Percentiles rank a stretch among this genome's conserved stretches.
Evolutionary conservation across 2,329 filamentous ascomycete species (phyloP).

Genomic region (Emergomyces africanus): DNA sequence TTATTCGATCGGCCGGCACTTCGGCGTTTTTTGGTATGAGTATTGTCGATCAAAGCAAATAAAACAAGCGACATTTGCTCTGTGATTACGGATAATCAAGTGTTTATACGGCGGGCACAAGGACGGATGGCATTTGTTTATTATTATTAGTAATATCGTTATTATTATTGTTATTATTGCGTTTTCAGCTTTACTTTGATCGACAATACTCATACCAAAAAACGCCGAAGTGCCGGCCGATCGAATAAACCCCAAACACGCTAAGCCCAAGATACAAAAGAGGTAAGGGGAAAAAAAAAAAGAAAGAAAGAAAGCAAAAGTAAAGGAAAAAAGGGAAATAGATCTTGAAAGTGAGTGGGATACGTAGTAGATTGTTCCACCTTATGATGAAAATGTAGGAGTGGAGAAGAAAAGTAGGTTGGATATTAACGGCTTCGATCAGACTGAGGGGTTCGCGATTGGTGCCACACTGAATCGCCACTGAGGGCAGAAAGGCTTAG

Average conservation of each 20-base stretch:
- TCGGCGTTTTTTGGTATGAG: no score
- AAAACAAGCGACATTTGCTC: background rate
- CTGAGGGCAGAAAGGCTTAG: constrained; percentile 34
- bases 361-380: constrained; percentile 2
- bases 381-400: constrained; percentile 6
- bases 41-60: no score
- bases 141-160: no score
- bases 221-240: background rate
- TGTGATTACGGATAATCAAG: background rate
- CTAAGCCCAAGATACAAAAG: constrained; percentile 3
- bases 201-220: background rate
- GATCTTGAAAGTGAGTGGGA: background rate
- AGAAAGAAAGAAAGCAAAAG: no score
- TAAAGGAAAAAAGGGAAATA: constrained; percentile 1
- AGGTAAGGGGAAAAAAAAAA: no score
- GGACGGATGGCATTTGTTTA: background rate
- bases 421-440: constrained; percentile 25
- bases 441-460: constrained; percentile 18
- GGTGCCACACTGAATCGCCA: constrained; percentile 35
- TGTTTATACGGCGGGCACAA: background rate
- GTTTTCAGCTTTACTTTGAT: background rate
- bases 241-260: background rate
- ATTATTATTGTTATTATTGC: no score
- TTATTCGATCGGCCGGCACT: no score
- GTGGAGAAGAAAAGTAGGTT: constrained; percentile 7